Evolutionary conservation across 2,329 filamentous ascomycete genomes (phyloP), one percentile per base, ranked within the genome.

Genomic region (Dothistroma pini): DNA sequence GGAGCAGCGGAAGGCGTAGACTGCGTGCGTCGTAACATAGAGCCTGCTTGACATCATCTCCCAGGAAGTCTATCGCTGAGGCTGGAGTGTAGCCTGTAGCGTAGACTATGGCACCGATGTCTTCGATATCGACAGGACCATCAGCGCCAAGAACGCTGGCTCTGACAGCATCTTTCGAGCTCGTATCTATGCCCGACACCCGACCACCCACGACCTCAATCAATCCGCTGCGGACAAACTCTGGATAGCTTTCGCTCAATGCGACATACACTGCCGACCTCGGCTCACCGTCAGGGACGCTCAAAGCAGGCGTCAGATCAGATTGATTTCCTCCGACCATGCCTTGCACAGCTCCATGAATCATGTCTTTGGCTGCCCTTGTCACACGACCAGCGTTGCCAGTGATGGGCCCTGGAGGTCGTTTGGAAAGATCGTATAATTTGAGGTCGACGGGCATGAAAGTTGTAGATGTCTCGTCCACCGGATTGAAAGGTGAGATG

Each of bases 61-160:
- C 82, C 0, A 96, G 79, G 65, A 88, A 91, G 5, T 83, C 81
- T 10, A 95, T 74, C 0, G 87, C 86, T 0, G 82, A 76, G 0
- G 83, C 81, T 0, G 89, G 82, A 5, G 86, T 83, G 70, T 90
- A 96, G 1, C 91, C 91, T 0, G 89, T 93, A 0, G 90, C 90
- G 19, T 91, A 80, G 1, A 96, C 79, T 11, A 95, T 80, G 0
- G 86, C 88, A 0, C 83, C 84, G 32, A 93, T 75, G 54, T 88
- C 77, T 0, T 81, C 71, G 2, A 91, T 1, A 4, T 34, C 32
- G n/a, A 41, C 32, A 11, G 19, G 21, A 35, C 59, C 57, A n/a
- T 61, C 48, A 1, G 47, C 34, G 9, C 49, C 22, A 29, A 58
- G 22, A 25, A 68, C 60, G 9, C 55, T 25, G 2, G 56, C 59